Percentiles rank a stretch among this genome's conserved stretches.
Evolutionary conservation across 805 yeast species (phyloP).

Genomic region (Yamadazyma philogaea): DNA sequence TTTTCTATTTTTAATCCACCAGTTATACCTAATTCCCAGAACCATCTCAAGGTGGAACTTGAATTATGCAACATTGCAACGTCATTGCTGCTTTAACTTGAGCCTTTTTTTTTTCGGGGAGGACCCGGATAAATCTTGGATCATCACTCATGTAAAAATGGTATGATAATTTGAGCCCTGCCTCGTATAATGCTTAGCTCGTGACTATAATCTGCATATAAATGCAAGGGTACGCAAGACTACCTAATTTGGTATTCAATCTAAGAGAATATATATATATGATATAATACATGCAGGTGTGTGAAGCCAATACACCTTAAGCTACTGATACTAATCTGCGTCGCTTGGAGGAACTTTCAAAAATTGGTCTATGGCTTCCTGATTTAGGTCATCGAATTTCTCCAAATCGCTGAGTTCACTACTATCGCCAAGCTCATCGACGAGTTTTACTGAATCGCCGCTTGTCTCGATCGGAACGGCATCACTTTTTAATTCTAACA

Average conservation of each 20-base stretch:
- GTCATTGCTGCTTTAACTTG: too few species aligned
- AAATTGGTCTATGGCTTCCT: background rate
- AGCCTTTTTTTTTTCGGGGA: too few species aligned
- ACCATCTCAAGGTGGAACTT: too few species aligned
- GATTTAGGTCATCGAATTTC: background rate
- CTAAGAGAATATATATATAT: background rate
- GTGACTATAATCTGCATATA: background rate
- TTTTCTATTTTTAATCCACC: background rate
- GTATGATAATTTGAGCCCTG: background rate
- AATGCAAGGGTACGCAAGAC: background rate
- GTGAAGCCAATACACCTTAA: background rate
- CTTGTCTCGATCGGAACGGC: background rate
- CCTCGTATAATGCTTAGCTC: background rate
- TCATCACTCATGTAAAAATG: background rate
- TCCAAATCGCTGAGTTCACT: constrained; percentile 26
- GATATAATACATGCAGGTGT: background rate
- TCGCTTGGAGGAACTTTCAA: background rate
- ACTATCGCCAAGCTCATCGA: constrained; percentile 7
- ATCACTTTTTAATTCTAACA: background rate
- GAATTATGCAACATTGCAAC: too few species aligned
- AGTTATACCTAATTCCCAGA: too few species aligned
- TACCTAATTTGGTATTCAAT: background rate
- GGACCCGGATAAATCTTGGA: too few species aligned
- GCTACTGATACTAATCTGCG: background rate
- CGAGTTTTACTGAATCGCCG: constrained; percentile 1